Evolutionary conservation across 306 rosid genomes (phyloP).

Genomic region (Pachyrhizus erosus): DNA sequence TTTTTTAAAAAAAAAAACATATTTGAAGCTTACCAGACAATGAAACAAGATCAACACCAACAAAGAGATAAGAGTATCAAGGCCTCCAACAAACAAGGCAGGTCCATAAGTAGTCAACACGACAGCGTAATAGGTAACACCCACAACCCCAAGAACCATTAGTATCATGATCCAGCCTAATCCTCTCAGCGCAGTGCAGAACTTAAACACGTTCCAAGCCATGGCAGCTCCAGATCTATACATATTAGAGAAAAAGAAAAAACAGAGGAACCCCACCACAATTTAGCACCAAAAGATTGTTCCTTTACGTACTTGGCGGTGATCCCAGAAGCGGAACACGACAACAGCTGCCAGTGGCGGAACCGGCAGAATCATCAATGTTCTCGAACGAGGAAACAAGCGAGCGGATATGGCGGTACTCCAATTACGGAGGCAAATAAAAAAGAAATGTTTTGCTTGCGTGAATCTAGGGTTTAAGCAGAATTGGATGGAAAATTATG

Average conservation of each 20-base stretch:
- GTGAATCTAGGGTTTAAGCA: conserved; percentile 19
- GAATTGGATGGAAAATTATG: not conserved
- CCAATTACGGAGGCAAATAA: not conserved
- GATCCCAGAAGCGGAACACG: conserved; percentile 12
- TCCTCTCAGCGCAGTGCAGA: conserved; percentile 81
- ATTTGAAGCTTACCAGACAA: conserved; percentile 59
- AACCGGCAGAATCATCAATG: not conserved
- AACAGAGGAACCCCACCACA: conserved; percentile 14
- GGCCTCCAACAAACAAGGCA: conserved; percentile 57
- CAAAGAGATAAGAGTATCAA: conserved; percentile 57
- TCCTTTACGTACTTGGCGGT: not conserved
- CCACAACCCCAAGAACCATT: conserved; percentile 76
- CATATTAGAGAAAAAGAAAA: conserved; percentile 44
- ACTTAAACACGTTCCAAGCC: conserved; percentile 93
- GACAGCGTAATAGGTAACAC: conserved; percentile 77
- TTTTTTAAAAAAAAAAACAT: not conserved
- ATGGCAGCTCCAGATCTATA: conserved; percentile 80
- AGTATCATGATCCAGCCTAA: conserved; percentile 83
- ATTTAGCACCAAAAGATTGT: not conserved
- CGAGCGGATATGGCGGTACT: not conserved
- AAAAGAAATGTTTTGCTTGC: not conserved
- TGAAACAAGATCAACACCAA: conserved; percentile 71
- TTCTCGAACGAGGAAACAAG: not conserved
- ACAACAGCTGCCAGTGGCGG: not conserved
- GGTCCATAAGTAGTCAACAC: conserved; percentile 79